These are phyloP conservation scores for Nicotiana paniculata DNA, from an alignment of 257 asterid genomes.

Conservation along the genomic window DNA sequence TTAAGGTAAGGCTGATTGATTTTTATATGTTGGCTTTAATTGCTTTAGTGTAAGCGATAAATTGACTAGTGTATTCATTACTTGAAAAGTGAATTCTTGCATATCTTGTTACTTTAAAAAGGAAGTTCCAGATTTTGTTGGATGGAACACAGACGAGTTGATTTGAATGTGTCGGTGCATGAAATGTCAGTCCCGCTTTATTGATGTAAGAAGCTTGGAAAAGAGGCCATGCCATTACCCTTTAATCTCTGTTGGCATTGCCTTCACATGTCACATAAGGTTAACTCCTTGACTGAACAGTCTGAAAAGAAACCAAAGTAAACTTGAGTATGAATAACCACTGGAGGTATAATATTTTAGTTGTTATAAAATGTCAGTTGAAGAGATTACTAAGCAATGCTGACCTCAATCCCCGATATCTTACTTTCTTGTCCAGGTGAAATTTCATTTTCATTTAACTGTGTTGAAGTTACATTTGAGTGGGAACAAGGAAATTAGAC, in stretches of 20 bases:
- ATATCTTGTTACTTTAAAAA: not conserved
- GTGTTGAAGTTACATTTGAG: not conserved
- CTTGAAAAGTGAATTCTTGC: not conserved
- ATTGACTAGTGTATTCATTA: not conserved
- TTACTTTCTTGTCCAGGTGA: not conserved
- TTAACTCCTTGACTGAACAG: not conserved
- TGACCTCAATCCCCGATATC: not conserved
- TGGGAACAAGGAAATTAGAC: not conserved
- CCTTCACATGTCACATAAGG: not conserved
- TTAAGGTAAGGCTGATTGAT: not conserved
- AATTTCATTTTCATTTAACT: not conserved
- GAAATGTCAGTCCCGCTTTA: not conserved
- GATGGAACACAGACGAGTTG: not conserved
- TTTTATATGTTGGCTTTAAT: not conserved
- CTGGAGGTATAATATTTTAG: not conserved
- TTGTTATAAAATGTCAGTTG: not conserved
- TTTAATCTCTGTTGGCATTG: not conserved
- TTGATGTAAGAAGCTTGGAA: not conserved
- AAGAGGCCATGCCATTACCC: not conserved
- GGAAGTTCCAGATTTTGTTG: slow-evolving; percentile 4
- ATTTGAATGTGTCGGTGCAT: not conserved
- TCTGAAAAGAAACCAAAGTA: not conserved
- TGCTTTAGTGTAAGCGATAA: not conserved
- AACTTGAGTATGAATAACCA: not conserved
- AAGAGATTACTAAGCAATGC: not conserved